These are phyloP conservation scores for Aciculoconidium aculeatum DNA, from an alignment of 805 yeast species.

Conservation along the genomic window DNA sequence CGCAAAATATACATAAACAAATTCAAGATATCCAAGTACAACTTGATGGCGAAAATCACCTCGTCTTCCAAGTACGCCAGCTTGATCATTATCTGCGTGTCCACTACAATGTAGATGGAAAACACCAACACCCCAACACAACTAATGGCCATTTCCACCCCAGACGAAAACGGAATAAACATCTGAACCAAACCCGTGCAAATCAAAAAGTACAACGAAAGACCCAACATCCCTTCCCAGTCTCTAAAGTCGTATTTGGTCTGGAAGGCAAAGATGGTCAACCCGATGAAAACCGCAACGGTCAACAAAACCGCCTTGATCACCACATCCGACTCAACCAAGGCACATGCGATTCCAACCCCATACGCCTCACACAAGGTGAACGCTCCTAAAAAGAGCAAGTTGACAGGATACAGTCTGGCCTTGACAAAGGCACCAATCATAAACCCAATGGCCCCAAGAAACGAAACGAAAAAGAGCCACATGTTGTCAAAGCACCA, in stretches of 20 bases:
- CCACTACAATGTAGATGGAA: slow-evolving; percentile 66
- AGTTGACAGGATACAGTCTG: slow-evolving; percentile 62
- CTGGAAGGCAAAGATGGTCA: slow-evolving; percentile 72
- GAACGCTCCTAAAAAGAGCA: slow-evolving; percentile 55
- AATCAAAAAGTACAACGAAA: slow-evolving; percentile 60
- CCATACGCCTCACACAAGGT: slow-evolving; percentile 72
- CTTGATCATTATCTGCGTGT: slow-evolving; percentile 75
- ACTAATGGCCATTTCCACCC: slow-evolving; percentile 62
- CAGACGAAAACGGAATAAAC: slow-evolving; percentile 52
- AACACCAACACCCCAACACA: slow-evolving; percentile 71
- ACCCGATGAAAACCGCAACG: slow-evolving; percentile 63
- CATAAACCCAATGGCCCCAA: slow-evolving; percentile 60
- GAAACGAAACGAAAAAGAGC: slow-evolving; percentile 49
- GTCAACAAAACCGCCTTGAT: slow-evolving; percentile 70
- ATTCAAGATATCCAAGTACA: slow-evolving; percentile 80
- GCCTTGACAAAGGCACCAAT: slow-evolving; percentile 60
- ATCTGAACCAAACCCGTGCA: slow-evolving; percentile 67
- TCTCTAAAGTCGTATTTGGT: slow-evolving; percentile 68
- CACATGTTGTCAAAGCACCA: slow-evolving; percentile 59
- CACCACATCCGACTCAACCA: slow-evolving; percentile 58
- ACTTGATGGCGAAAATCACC: slow-evolving; percentile 68
- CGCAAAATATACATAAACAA: slow-evolving; percentile 73
- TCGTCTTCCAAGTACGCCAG: slow-evolving; percentile 79
- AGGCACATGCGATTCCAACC: slow-evolving; percentile 60
- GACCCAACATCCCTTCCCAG: slow-evolving; percentile 53